These are phyloP conservation scores for Clavispora fructus DNA, from an alignment of 805 yeast genomes.

Conservation along the genomic window DNA sequence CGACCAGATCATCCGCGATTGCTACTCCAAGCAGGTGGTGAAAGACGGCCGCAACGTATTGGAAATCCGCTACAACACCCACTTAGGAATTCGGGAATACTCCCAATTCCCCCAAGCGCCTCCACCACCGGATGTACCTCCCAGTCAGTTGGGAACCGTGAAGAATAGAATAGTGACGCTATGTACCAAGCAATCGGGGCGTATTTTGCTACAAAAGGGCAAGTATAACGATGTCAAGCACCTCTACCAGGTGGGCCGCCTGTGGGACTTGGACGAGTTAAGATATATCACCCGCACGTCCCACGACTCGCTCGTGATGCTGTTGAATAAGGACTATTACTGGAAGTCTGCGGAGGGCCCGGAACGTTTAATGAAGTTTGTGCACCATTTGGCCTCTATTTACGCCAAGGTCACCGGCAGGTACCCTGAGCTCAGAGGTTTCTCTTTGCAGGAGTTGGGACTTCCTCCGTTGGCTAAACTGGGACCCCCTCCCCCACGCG, in stretches of 20 bases:
- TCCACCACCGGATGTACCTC: constrained; percentile 57
- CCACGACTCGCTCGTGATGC: constrained; percentile 52
- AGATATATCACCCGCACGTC: constrained; percentile 47
- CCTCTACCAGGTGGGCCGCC: constrained; percentile 81
- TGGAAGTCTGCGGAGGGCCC: constrained; percentile 51
- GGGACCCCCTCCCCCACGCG: not conserved
- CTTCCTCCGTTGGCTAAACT: constrained; percentile 17
- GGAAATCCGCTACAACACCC: constrained; percentile 59
- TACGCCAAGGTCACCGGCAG: constrained; percentile 32
- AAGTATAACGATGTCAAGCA: constrained; percentile 66
- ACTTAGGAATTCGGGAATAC: constrained; percentile 70
- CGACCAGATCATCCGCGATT: constrained; percentile 32
- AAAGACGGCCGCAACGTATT: constrained; percentile 13
- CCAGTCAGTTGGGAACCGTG: constrained; percentile 26
- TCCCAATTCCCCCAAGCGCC: constrained; percentile 60
- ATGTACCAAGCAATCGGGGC: constrained; percentile 60
- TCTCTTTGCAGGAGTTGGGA: constrained; percentile 29
- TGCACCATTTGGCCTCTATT: constrained; percentile 26
- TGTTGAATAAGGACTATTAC: constrained; percentile 72
- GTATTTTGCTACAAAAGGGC: constrained; percentile 77
- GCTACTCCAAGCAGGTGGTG: constrained; percentile 27
- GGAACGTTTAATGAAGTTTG: constrained; percentile 31
- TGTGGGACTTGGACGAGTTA: constrained; percentile 82
- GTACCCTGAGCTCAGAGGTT: constrained; percentile 33
- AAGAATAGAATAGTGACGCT: constrained; percentile 60